These are phyloP conservation scores for Aeminium ludgeri DNA, from an alignment of 495 filamentous ascomycete genomes.

Conservation along the genomic window DNA sequence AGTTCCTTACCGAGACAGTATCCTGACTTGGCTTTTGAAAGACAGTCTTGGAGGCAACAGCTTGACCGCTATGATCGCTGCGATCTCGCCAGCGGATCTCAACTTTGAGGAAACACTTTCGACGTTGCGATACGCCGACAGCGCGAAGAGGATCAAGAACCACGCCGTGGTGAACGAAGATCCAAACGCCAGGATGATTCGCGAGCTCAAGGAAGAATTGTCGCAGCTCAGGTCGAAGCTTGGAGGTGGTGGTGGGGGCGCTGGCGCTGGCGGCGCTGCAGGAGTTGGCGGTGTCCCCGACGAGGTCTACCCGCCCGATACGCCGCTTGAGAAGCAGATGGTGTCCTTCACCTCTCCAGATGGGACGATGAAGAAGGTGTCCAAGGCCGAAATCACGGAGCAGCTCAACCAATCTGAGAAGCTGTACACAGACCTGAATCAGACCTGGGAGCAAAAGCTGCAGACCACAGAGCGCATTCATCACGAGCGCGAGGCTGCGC, in stretches of 20 bases:
- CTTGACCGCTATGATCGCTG: conserved; percentile 99
- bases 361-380: conserved; percentile 82
- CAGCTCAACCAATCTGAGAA: conserved; percentile 93
- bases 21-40: conserved; percentile 93
- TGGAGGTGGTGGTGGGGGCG: conserved; percentile 32
- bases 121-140: conserved; percentile 91
- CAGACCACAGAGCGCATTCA: conserved; percentile 91
- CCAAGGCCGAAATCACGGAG: conserved; percentile 95
- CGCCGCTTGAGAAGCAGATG: conserved; percentile 85
- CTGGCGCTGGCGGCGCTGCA: conserved; percentile 17
- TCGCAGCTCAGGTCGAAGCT: conserved; percentile 75
- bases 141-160: conserved; percentile 98
- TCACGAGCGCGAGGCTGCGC: conserved; percentile 85
- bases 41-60: conserved; percentile 97
- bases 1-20: conserved; percentile 94
- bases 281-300: conserved; percentile 31
- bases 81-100: conserved; percentile 95
- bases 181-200: conserved; percentile 96
- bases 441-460: conserved; percentile 97
- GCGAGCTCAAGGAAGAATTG: conserved; percentile 92
- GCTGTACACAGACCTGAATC: conserved; percentile 86
- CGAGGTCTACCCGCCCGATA: conserved; percentile 77
- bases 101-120: conserved; percentile 97
- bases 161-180: conserved; percentile 99
- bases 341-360: conserved; percentile 82